A percentile compares a stretch with the other conserved stretches of the same genome.
phyloP scores from a whole-genome alignment of 257 asterid genomes.

The Henckelia pumila region DNA sequence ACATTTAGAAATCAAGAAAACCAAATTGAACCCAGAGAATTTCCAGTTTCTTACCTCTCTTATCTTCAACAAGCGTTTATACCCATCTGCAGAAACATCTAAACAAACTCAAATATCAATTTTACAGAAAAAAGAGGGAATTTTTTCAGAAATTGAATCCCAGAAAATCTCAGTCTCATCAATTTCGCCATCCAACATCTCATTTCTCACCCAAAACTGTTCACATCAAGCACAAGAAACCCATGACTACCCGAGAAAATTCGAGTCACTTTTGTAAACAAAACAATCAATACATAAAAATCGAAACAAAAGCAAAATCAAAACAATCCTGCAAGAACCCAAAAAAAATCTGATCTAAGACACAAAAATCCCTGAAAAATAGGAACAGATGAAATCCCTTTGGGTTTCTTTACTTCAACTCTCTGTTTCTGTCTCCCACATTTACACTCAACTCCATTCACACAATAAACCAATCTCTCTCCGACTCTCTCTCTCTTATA shows the following conservation, averaged over 20 bases:
- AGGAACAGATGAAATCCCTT: conserved; percentile 22
- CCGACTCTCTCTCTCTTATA: conserved; percentile 20
- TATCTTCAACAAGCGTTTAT: conserved; percentile 19
- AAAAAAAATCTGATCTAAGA: conserved; percentile 4
- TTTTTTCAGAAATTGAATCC: neutral
- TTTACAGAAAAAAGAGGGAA: neutral
- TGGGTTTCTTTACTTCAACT: conserved; percentile 25
- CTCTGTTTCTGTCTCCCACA: conserved; percentile 27
- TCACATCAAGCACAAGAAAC: conserved; percentile 37
- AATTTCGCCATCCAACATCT: conserved; percentile 18
- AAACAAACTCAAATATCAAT: neutral
- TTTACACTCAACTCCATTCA: conserved; percentile 41
- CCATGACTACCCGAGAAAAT: conserved; percentile 30
- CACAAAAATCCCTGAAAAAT: neutral
- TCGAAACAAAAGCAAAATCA: conserved; percentile 13
- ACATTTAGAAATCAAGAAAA: conserved; percentile 4
- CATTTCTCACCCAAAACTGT: conserved; percentile 24
- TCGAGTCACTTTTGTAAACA: conserved; percentile 18
- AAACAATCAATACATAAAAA: conserved; percentile 9
- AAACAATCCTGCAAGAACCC: neutral
- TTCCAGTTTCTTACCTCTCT: conserved; percentile 37
- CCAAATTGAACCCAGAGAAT: conserved; percentile 10
- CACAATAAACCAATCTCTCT: conserved; percentile 27
- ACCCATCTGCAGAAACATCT: conserved; percentile 35
- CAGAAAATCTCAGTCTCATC: conserved; percentile 18